Percentiles rank a stretch among this genome's conserved stretches.
phyloP scores from a whole-genome alignment of 176 grass and related monocot genomes.

The Saccharum officinarum region DNA sequence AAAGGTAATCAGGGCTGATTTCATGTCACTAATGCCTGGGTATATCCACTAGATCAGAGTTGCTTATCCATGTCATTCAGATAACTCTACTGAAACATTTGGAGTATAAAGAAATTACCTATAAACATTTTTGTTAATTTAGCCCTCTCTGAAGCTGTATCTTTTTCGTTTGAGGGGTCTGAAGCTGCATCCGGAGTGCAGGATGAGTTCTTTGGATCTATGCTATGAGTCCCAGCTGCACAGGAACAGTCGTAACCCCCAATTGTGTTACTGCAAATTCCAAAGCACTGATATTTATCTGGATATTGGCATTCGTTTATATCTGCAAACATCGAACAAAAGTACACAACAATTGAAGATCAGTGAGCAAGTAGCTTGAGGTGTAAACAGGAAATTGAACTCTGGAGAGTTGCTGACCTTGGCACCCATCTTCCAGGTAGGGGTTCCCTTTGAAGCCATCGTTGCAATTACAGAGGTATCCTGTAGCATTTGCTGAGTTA shows the following conservation, averaged over 20 bases:
- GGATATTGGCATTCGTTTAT: neutral
- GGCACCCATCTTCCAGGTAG: constrained; percentile 37
- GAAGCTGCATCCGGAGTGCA: neutral
- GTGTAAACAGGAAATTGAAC: constrained; percentile 6
- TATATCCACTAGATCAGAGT: neutral
- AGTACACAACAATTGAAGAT: constrained; percentile 21
- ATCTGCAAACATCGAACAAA: constrained; percentile 4
- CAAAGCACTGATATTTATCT: neutral
- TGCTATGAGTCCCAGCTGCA: neutral
- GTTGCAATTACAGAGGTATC: constrained; percentile 28
- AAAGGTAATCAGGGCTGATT: neutral
- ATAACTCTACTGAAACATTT: neutral
- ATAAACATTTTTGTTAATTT: constrained; percentile 43
- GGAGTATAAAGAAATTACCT: constrained; percentile 37
- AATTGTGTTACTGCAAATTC: neutral
- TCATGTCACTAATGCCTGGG: neutral
- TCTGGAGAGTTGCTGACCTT: constrained; percentile 9
- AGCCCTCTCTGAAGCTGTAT: constrained; percentile 29
- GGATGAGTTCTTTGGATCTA: neutral
- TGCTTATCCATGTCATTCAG: neutral
- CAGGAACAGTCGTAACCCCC: constrained; percentile 1
- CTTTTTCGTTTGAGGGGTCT: neutral
- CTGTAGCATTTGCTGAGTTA: constrained; percentile 29
- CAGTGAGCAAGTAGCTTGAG: neutral
- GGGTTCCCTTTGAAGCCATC: constrained; percentile 40